These are phyloP conservation scores for Aspergillus clavatus DNA, from an alignment of 2,329 filamentous ascomycete species.

Conservation along the genomic window DNA sequence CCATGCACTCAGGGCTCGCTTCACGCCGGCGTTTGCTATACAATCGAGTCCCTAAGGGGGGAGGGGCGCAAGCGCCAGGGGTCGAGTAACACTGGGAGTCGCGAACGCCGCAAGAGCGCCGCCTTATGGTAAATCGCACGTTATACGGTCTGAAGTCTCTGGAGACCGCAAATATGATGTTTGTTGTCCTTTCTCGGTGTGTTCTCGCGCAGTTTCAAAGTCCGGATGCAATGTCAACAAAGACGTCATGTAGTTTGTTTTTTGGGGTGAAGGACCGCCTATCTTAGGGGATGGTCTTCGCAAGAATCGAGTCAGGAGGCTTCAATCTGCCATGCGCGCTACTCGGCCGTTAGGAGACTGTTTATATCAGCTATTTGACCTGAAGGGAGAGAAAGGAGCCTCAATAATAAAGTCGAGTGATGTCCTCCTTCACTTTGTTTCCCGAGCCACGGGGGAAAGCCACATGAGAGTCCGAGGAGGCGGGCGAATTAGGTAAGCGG, in stretches of 20 bases:
- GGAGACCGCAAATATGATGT: neutral
- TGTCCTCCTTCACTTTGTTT: conserved; percentile 5
- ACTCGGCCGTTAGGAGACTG: neutral
- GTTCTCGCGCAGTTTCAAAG: conserved; percentile 14
- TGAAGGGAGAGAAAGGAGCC: neutral
- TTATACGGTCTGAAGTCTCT: neutral
- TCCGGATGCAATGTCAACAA: conserved; percentile 27
- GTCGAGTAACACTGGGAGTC: conserved; percentile 21
- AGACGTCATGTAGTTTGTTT: conserved; percentile 33
- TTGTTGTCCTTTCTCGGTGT: conserved; percentile 7
- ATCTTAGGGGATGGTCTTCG: conserved; percentile 12
- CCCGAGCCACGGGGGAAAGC: conserved; percentile 27
- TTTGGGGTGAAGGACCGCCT: conserved; percentile 12
- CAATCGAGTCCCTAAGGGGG: conserved; percentile 11
- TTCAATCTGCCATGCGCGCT: neutral
- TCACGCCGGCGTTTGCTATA: conserved; percentile 11
- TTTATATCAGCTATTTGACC: neutral
- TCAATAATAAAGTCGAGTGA: neutral
- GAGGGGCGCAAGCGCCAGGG: conserved; percentile 11
- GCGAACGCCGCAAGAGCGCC: conserved; percentile 33
- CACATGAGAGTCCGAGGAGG: conserved; percentile 23
- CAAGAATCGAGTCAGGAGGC: conserved; percentile 1
- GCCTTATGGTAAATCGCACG: conserved; percentile 17
- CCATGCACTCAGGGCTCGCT: conserved; percentile 31
- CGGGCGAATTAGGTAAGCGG: conserved; percentile 28